These are phyloP conservation scores for Micromonas commoda DNA, from an alignment of 139 green algal species.

Conservation along the genomic window DNA sequence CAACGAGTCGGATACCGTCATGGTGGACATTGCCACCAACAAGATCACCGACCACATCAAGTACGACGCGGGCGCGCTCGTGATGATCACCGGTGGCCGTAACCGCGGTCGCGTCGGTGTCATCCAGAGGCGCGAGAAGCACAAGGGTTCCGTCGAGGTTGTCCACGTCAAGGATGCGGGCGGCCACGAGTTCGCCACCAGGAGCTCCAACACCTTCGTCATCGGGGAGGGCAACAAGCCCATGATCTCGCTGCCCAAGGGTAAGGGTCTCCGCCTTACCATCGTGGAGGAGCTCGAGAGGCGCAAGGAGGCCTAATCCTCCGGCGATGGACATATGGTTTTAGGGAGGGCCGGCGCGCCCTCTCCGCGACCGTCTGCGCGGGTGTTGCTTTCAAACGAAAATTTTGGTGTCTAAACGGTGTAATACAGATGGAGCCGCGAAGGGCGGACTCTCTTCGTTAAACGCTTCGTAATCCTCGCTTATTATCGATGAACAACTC, in stretches of 20 bases:
- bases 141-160: constrained; percentile 92
- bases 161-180: constrained; percentile 88
- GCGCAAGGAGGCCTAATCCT: constrained; percentile 33
- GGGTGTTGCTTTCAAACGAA: too few species aligned
- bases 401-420: too few species aligned
- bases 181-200: constrained; percentile 90
- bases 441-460: too few species aligned
- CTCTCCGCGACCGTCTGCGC: too few species aligned
- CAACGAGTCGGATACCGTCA: constrained; percentile 92
- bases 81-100: constrained; percentile 83
- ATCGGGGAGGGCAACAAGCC: constrained; percentile 96
- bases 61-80: constrained; percentile 94
- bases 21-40: constrained; percentile 92
- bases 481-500: too few species aligned
- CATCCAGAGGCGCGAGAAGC: constrained; percentile 90
- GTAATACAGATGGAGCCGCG: too few species aligned
- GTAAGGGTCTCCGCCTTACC: constrained; percentile 89
- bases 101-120: constrained; percentile 90
- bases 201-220: constrained; percentile 90
- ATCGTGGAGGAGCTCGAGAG: constrained; percentile 97
- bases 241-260: constrained; percentile 93
- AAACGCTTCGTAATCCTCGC: too few species aligned
- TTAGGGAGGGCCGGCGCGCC: too few species aligned
- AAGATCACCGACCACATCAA: constrained; percentile 94
- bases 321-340: background rate